Conservation (phyloP, 345 rosid genomes). For the Salix viminalis region DNA sequence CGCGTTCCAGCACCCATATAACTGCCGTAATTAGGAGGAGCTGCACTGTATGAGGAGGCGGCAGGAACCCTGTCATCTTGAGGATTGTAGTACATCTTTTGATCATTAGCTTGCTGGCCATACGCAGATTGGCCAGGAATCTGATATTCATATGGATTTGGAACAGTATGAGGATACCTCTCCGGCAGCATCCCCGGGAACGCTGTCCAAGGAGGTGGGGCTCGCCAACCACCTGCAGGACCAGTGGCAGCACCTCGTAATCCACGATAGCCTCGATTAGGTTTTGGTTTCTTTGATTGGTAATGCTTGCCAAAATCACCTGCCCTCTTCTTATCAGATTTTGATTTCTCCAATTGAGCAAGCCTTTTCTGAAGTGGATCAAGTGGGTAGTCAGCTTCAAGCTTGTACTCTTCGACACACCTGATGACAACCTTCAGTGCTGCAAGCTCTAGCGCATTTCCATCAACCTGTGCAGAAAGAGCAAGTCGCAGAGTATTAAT, state of each 20-base stretch:
- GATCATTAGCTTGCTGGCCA: slow-evolving; percentile 40
- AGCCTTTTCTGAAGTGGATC: slow-evolving; percentile 55
- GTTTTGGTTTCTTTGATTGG: slow-evolving; percentile 36
- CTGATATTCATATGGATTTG: slow-evolving; percentile 35
- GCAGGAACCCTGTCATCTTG: slow-evolving; percentile 27
- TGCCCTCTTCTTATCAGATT: slow-evolving; percentile 42
- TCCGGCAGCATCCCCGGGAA: slow-evolving; percentile 27
- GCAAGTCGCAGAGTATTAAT: neutral
- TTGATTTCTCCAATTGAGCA: slow-evolving; percentile 46
- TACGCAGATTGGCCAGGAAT: slow-evolving; percentile 32
- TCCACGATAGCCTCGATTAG: slow-evolving; percentile 34
- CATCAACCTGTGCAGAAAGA: slow-evolving; percentile 34
- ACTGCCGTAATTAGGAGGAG: slow-evolving; percentile 28
- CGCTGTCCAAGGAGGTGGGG: slow-evolving; percentile 24
- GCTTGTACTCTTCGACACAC: slow-evolving; percentile 47
- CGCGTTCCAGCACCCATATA: slow-evolving; percentile 31
- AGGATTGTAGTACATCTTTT: slow-evolving; percentile 36
- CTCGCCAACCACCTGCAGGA: slow-evolving; percentile 27
- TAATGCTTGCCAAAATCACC: slow-evolving; percentile 36
- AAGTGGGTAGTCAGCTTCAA: slow-evolving; percentile 50
- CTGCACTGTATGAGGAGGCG: slow-evolving; percentile 18
- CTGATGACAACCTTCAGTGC: slow-evolving; percentile 47
- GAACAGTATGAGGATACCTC: slow-evolving; percentile 34
- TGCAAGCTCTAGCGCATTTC: slow-evolving; percentile 46
- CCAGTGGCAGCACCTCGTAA: slow-evolving; percentile 26